Evolutionary conservation across 2,329 filamentous ascomycete genomes (phyloP), one percentile per base, ranked within the genome.

Genomic region (Cordyceps cateniannulata): DNA sequence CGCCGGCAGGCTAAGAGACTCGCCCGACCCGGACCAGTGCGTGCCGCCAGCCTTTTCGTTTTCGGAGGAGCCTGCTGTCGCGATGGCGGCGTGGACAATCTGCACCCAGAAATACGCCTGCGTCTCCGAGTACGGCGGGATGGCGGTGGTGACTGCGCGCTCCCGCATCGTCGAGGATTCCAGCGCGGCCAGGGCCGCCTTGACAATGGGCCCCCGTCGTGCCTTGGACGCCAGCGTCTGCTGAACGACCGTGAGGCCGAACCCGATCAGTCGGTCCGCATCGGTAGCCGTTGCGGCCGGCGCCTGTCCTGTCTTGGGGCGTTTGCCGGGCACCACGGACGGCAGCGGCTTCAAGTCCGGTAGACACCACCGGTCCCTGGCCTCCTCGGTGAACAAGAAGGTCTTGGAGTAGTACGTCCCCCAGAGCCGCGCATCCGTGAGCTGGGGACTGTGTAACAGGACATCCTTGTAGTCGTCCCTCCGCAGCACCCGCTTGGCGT

Each of bases 61-160:
- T 12, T 48, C n/a, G 22, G 54, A 12, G 1, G 10, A 22, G 2
- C 4, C 9, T n/a, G 29, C 44, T 4, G 54, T 49, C 2, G 62
- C 50, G 2, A 67, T 20, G 3, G 64, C 62, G 1, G 67, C 63
- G 2, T 71, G 69, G 0, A 65, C 63, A 1, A 69, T 57, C 48
- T 72, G 69, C 0, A 71, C 65, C 70, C 70, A 72, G 49, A 72
- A 72, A 48, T 71, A 72, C 1, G 70, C 68, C 38, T 71, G 71
- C 0, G 70, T 72, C 62, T 71, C 69, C 2, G 70, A 72, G 54
- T 71, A 72, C 1, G 70, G 66, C 2, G 64, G 44, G 1, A 72
- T 27, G 0, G 59, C 64, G 2, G 56, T n/a, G 20, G 66, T 61
- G 0, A 47, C 29, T 0, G 63, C 65, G 2, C 70, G 64, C 0